A percentile compares a stretch with the other conserved stretches of the same genome.
These are phyloP conservation scores for Solanum lycopersicoides DNA, from an alignment of 257 asterid species.

Conservation along the genomic window DNA sequence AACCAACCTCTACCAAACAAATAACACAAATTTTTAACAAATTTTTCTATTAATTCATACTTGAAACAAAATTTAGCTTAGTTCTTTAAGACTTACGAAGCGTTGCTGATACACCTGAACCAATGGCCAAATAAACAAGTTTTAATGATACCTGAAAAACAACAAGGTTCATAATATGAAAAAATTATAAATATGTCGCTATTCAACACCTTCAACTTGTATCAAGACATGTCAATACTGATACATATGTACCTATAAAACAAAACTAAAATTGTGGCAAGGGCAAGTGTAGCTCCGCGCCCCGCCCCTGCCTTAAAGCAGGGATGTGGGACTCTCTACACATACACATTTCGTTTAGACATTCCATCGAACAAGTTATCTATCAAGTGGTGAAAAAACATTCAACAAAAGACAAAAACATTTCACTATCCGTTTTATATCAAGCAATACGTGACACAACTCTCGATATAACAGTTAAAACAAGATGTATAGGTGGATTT, in stretches of 20 bases:
- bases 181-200: not conserved
- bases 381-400: not conserved
- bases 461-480: not conserved
- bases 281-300: not conserved
- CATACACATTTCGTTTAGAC: not conserved
- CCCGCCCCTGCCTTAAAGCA: not conserved
- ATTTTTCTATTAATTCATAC: not conserved
- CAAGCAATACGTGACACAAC: not conserved
- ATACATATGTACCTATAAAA: no score
- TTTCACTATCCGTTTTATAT: not conserved
- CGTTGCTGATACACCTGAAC: slow-evolving; percentile 53
- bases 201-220: not conserved
- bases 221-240: not conserved
- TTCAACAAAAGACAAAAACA: not conserved
- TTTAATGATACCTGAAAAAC: slow-evolving; percentile 34
- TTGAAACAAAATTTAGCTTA: not conserved
- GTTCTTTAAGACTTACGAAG: slow-evolving; percentile 33
- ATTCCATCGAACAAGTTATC: not conserved
- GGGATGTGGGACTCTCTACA: not conserved
- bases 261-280: not conserved
- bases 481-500: not conserved
- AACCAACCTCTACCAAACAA: slow-evolving; percentile 44
- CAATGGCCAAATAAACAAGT: slow-evolving; percentile 48
- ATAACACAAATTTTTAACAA: not conserved
- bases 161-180: not conserved